Conservation (phyloP, 805 yeast species). For the Hanseniaspora jakobsenii region DNA sequence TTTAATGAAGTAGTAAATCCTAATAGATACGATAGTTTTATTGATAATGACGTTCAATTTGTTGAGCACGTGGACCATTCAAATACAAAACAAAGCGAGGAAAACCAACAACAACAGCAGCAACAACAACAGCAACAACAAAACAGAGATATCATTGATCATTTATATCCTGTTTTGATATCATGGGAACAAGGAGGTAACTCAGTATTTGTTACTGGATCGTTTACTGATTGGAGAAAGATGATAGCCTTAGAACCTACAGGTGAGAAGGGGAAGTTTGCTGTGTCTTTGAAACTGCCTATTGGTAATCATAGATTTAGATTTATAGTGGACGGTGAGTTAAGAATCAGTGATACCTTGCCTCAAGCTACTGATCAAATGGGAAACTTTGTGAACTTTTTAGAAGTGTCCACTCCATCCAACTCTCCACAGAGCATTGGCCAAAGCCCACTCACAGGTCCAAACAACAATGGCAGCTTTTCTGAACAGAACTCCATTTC, state of each 20-base stretch:
- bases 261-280: constrained; percentile 32
- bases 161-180: constrained; percentile 48
- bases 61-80: constrained; percentile 5
- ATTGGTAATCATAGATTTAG: constrained; percentile 88
- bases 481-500: too few species aligned
- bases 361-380: constrained; percentile 97
- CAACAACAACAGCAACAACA: background rate
- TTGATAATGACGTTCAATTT: constrained; percentile 11
- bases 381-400: constrained; percentile 89
- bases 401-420: constrained; percentile 46
- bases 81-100: too few species aligned
- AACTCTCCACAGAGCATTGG: constrained; percentile 18
- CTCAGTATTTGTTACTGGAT: constrained; percentile 90
- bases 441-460: too few species aligned
- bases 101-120: background rate
- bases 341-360: constrained; percentile 71
- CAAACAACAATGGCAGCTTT: too few species aligned
- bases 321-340: constrained; percentile 87
- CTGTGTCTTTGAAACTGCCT: constrained; percentile 65
- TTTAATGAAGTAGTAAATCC: constrained; percentile 4
- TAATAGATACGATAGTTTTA: constrained; percentile 5
- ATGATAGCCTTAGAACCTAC: constrained; percentile 75
- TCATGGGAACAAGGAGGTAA: constrained; percentile 95
- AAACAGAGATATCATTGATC: constrained; percentile 16
- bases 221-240: constrained; percentile 96